Conservation (phyloP, 192 early-diverging fungal species). For the Chytriomyces hyalinus region DNA sequence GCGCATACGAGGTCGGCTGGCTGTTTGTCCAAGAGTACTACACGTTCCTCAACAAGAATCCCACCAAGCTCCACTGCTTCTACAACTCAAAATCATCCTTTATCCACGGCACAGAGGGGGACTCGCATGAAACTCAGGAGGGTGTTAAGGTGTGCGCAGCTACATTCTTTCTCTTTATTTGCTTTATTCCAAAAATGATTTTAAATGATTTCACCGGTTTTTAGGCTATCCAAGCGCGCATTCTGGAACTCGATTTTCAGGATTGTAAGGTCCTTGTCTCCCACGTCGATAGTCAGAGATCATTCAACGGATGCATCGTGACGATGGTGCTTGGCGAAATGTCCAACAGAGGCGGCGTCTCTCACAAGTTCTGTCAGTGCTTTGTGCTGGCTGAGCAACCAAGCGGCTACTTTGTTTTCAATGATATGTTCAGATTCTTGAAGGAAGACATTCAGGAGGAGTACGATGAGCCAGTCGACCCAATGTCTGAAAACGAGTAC, state of each 20-base stretch:
- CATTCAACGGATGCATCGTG: slow-evolving; percentile 77
- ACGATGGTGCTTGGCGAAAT: slow-evolving; percentile 92
- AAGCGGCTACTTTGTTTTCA: slow-evolving; percentile 89
- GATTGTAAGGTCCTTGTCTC: slow-evolving; percentile 87
- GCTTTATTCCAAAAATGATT: background rate
- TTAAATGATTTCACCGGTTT: background rate
- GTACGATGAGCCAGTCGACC: slow-evolving; percentile 47
- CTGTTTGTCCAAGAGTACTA: slow-evolving; percentile 96
- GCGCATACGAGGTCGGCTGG: slow-evolving; percentile 79
- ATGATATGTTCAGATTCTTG: slow-evolving; percentile 94
- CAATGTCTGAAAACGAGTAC: slow-evolving; percentile 30
- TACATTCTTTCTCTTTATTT: background rate
- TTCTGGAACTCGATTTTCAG: slow-evolving; percentile 76
- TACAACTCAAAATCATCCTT: slow-evolving; percentile 86
- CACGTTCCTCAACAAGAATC: slow-evolving; percentile 86
- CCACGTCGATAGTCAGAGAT: slow-evolving; percentile 84
- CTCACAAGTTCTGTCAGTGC: slow-evolving; percentile 89
- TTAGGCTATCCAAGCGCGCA: slow-evolving; percentile 82
- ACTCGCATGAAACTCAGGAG: slow-evolving; percentile 63
- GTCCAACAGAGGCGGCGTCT: slow-evolving; percentile 78
- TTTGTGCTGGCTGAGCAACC: slow-evolving; percentile 90
- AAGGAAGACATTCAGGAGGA: slow-evolving; percentile 83
- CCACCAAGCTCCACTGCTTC: slow-evolving; percentile 79
- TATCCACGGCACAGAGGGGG: slow-evolving; percentile 84
- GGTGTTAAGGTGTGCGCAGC: slow-evolving; percentile 73